These are phyloP conservation scores for Chlorella sp. DNA, from an alignment of 139 green algal species.

Conservation along the genomic window DNA sequence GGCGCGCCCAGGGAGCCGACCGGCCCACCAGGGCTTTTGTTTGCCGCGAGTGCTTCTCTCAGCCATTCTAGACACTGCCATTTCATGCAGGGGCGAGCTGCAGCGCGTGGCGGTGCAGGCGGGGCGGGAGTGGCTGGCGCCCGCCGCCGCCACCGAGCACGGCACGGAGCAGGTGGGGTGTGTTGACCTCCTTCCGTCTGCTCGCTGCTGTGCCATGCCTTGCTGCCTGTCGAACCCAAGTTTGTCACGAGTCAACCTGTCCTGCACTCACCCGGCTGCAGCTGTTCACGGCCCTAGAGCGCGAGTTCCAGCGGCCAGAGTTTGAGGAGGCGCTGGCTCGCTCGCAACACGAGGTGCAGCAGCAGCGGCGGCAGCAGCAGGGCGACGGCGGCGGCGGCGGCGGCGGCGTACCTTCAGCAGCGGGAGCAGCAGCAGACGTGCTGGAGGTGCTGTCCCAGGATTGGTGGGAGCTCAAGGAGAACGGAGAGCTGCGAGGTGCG, in stretches of 20 bases:
- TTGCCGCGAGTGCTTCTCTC: neutral
- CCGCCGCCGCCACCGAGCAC: slow-evolving; percentile 2
- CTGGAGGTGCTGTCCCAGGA: slow-evolving; percentile 37
- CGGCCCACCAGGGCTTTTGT: neutral
- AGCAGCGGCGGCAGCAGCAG: neutral
- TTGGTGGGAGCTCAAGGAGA: slow-evolving; percentile 50
- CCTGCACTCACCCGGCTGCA: neutral
- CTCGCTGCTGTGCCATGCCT: neutral
- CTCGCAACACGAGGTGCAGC: slow-evolving; percentile 36
- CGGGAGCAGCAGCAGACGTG: neutral
- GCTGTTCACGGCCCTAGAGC: slow-evolving; percentile 22
- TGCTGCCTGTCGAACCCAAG: too few relatives aligned
- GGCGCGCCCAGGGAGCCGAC: too few relatives aligned
- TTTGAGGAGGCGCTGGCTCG: slow-evolving; percentile 30
- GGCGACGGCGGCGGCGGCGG: neutral
- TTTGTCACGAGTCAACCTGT: too few relatives aligned
- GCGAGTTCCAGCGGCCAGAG: slow-evolving; percentile 21
- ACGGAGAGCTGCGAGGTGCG: slow-evolving; percentile 26
- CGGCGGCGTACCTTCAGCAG: neutral
- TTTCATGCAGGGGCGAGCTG: slow-evolving; percentile 1
- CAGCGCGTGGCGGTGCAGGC: neutral
- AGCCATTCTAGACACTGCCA: too few relatives aligned
- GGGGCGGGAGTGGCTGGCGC: slow-evolving; percentile 1
- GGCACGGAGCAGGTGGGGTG: slow-evolving; percentile 43
- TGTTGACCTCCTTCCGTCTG: neutral